Conservation (phyloP, 2,329 filamentous ascomycete species). For the Cladophialophora psammophila region DNA sequence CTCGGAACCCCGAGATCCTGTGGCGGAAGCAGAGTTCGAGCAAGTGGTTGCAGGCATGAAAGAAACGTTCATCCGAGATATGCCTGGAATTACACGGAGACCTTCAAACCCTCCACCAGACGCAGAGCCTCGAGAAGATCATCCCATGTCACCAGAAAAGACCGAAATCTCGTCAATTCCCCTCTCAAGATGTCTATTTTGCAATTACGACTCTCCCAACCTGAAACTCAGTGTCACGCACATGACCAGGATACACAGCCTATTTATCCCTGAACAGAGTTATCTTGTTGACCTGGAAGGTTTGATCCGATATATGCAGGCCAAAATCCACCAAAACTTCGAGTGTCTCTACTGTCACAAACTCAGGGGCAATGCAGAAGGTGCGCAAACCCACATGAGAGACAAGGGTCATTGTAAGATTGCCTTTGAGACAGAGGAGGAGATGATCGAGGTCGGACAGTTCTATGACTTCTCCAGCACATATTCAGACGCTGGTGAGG, state of each 20-base stretch:
- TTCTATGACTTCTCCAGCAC: constrained; percentile 97
- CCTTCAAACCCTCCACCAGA: constrained; percentile 52
- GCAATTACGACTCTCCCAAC: constrained; percentile 81
- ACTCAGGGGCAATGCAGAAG: constrained; percentile 76
- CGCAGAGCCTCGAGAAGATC: constrained; percentile 44
- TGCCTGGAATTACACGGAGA: constrained; percentile 53
- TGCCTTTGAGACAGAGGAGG: constrained; percentile 83
- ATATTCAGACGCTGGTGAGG: constrained; percentile 80
- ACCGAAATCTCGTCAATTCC: constrained; percentile 46
- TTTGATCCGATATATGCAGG: constrained; percentile 76
- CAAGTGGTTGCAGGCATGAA: constrained; percentile 80
- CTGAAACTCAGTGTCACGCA: constrained; percentile 80
- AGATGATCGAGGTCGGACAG: constrained; percentile 92
- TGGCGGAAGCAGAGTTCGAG: constrained; percentile 66
- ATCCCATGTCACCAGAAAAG: constrained; percentile 47
- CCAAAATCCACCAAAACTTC: constrained; percentile 79
- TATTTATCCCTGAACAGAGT: constrained; percentile 90
- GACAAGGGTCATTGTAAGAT: constrained; percentile 98
- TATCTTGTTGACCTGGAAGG: constrained; percentile 86
- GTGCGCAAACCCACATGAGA: constrained; percentile 94
- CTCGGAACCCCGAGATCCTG: constrained; percentile 45
- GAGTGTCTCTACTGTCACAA: constrained; percentile 92
- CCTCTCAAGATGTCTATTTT: constrained; percentile 79
- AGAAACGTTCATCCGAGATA: constrained; percentile 64
- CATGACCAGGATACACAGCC: constrained; percentile 91